Conservation (phyloP, 2,329 filamentous ascomycete genomes). For the Monosporascus sp. region DNA sequence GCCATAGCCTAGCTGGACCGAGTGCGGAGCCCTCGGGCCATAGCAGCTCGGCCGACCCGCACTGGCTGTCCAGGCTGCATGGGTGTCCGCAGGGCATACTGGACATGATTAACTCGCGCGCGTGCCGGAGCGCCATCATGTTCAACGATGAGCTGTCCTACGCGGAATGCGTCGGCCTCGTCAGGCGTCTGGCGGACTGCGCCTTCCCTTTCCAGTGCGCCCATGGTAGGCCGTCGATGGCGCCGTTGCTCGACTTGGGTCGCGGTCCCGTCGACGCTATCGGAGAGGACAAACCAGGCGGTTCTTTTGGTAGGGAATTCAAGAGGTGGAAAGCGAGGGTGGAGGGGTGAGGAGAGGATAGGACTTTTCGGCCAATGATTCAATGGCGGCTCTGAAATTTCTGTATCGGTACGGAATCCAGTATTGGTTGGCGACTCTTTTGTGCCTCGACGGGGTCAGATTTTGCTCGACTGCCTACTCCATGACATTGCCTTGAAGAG, state of each 20-base stretch:
- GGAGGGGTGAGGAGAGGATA: neutral
- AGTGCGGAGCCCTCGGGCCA: slow-evolving; percentile 1
- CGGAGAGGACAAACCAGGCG: slow-evolving; percentile 1
- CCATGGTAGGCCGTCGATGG: slow-evolving; percentile 66
- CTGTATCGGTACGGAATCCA: no score
- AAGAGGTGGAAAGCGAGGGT: slow-evolving; percentile 17
- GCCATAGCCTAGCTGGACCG: slow-evolving; percentile 3
- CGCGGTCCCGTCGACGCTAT: slow-evolving; percentile 2
- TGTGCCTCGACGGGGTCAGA: no score
- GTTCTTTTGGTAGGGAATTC: slow-evolving; percentile 17
- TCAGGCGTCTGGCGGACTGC: slow-evolving; percentile 54
- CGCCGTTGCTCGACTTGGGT: slow-evolving; percentile 52
- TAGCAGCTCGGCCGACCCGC: slow-evolving; percentile 7
- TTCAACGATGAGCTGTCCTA: slow-evolving; percentile 66
- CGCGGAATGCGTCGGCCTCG: slow-evolving; percentile 52
- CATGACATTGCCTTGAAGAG: no score
- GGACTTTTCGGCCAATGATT: neutral
- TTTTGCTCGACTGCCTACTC: no score
- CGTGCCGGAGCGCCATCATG: slow-evolving; percentile 78
- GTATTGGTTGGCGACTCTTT: no score
- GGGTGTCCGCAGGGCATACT: slow-evolving; percentile 70
- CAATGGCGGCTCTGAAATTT: no score
- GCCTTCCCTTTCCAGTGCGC: slow-evolving; percentile 79
- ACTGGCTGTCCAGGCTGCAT: slow-evolving; percentile 59
- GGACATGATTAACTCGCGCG: slow-evolving; percentile 69